phyloP scores from a whole-genome alignment of 2,329 filamentous ascomycete genomes.

The Endocalyx cinctus region DNA sequence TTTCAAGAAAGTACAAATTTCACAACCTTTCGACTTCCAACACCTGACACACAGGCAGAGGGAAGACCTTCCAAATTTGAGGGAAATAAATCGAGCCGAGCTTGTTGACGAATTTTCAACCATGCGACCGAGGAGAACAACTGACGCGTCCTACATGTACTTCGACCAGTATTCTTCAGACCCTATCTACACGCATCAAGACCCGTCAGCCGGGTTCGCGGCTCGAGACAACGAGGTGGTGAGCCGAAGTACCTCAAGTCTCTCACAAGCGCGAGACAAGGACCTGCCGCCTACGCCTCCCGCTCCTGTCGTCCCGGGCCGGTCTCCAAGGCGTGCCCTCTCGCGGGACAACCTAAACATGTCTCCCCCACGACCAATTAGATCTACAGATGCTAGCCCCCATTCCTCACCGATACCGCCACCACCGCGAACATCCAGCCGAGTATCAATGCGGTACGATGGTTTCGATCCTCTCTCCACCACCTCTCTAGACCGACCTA shows the following conservation, averaged over 20 bases:
- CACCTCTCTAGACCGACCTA: slow-evolving; percentile 36
- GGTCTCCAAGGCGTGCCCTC: slow-evolving; percentile 37
- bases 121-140: slow-evolving; percentile 32
- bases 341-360: slow-evolving; percentile 46
- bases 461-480: slow-evolving; percentile 34
- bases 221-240: slow-evolving; percentile 8
- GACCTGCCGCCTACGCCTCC: slow-evolving; percentile 24
- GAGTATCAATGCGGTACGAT: slow-evolving; percentile 41
- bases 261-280: slow-evolving; percentile 12
- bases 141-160: slow-evolving; percentile 31
- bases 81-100: slow-evolving; percentile 35
- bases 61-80: slow-evolving; percentile 39
- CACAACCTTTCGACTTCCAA: slow-evolving; percentile 62
- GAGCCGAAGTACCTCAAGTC: background rate
- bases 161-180: slow-evolving; percentile 42
- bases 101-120: slow-evolving; percentile 40
- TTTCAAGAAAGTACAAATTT: slow-evolving; percentile 49
- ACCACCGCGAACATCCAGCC: slow-evolving; percentile 50
- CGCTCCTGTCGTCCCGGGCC: slow-evolving; percentile 23
- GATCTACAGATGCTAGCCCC: slow-evolving; percentile 22
- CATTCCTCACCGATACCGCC: slow-evolving; percentile 41
- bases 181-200: slow-evolving; percentile 24
- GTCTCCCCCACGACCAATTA: slow-evolving; percentile 47
- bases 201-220: slow-evolving; percentile 16
- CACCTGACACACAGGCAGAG: slow-evolving; percentile 56